These are phyloP conservation scores for Neurospora sp. DNA, from an alignment of 2,329 filamentous ascomycete species.

Conservation along the genomic window DNA sequence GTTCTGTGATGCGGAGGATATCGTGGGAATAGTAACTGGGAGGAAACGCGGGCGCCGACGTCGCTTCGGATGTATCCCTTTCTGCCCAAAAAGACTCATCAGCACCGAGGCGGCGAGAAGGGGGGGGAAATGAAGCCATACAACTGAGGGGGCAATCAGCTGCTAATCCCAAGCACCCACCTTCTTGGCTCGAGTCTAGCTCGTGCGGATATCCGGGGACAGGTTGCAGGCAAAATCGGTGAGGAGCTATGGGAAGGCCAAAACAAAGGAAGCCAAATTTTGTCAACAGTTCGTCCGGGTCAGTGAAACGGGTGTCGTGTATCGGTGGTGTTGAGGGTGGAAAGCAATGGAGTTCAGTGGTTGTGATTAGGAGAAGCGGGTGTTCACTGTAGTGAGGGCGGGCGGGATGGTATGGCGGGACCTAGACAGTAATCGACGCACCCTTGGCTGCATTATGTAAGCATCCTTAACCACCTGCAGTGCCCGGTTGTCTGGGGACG, in stretches of 20 bases:
- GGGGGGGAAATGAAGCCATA: background rate
- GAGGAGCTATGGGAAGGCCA: background rate
- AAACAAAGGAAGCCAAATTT: background rate
- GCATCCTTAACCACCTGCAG: background rate
- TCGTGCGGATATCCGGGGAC: background rate
- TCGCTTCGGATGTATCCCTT: conserved; percentile 3
- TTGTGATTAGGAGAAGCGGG: conserved; percentile 10
- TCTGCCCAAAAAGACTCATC: conserved; percentile 12
- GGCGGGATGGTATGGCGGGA: background rate
- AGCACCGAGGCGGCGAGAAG: conserved; percentile 2
- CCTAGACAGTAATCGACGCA: background rate
- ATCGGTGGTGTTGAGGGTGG: background rate
- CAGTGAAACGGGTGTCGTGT: background rate
- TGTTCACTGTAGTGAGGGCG: conserved; percentile 8
- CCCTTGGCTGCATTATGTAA: background rate
- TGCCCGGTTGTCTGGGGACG: no score
- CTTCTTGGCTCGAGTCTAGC: background rate
- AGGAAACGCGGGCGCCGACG: background rate
- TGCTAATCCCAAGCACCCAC: background rate
- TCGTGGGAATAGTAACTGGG: background rate
- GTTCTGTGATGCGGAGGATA: background rate
- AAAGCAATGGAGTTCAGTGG: conserved; percentile 8
- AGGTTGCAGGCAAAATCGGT: background rate
- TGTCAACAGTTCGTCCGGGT: background rate
- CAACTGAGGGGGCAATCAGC: background rate